Base-by-base conservation (phyloP, 805 yeast species). In the Metschnikowia proteae region DNA sequence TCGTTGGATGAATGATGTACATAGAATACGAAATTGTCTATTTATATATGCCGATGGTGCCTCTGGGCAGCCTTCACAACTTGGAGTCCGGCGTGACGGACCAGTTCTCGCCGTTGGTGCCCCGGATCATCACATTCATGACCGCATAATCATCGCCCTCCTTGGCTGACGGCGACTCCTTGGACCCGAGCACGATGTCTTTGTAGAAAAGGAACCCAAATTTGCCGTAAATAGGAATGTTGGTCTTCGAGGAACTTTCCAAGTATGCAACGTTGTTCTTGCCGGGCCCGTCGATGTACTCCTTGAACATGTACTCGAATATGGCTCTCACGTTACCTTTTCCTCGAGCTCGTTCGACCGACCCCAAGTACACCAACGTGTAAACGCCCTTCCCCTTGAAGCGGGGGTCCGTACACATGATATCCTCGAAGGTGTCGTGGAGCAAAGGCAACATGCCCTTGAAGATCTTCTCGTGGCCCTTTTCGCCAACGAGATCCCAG, bases 271-370 rank as follows among this genome's bases (percentile, higher is more conserved):
- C 60, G 43, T 68, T 60, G 50, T 67, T 59, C 17, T 52, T 48
- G 10, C 66, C 67, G 7, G 58, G 57, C 25, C 63, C 63, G 54
- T 80, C 83, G 45, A 80, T 66, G 59, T 73, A 67, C 46, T 73
- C 67, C 31, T 63, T 58, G 55, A 74, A 77, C 76, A 77, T 72
- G 57, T 67, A 73, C 5, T 79, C 76, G 54, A 80, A 74, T 59
- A 78, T 64, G 26, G 68, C 69, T 42, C 83, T 62, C 8, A 71
- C 79, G 56, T 80, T 79, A 17, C 84, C 84, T 57, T 79, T 79
- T 32, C 84, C 84, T 54, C 82, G 68, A 5, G 83, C 80, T 13
- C 60, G 46, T 26, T 58, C 63, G 5, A 70, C 65, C 5, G 77
- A 70, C 5, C 79, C 80, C 47, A 75, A 62, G 56, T 75, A 75